These are phyloP conservation scores for Diaporthe amygdali DNA, from an alignment of 2,329 filamentous ascomycete species.

Conservation along the genomic window DNA sequence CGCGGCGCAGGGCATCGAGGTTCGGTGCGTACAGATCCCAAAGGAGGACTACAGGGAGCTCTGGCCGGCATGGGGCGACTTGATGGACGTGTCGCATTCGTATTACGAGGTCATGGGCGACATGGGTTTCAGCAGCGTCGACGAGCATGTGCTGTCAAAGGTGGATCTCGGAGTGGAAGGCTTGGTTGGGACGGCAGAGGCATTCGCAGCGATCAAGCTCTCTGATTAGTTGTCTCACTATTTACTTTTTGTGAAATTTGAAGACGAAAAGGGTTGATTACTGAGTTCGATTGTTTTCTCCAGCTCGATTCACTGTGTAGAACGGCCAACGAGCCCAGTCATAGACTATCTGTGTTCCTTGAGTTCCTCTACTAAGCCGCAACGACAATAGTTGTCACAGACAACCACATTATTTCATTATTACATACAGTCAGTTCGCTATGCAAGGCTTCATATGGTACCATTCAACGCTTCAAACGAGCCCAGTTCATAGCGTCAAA, in stretches of 20 bases:
- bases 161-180: not conserved
- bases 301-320: too few species aligned
- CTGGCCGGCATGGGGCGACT: not conserved
- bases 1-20: not conserved
- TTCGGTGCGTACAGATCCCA: not conserved
- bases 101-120: not conserved
- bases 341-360: too few species aligned
- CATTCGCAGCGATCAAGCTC: not conserved
- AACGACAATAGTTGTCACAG: too few species aligned
- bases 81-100: conserved; percentile 6
- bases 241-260: not conserved
- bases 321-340: too few species aligned
- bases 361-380: too few species aligned
- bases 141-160: not conserved
- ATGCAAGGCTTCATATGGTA: too few species aligned
- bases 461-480: too few species aligned
- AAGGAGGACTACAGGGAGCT: not conserved
- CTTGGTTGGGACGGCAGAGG: not conserved
- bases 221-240: not conserved
- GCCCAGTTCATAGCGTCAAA: too few species aligned
- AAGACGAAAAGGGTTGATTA: not conserved
- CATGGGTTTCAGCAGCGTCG: not conserved
- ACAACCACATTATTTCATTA: too few species aligned
- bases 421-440: too few species aligned
- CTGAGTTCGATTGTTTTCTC: not conserved